These are phyloP conservation scores for Paracorniculantispora psalliotae DNA, from an alignment of 2,329 filamentous ascomycete genomes.

Conservation along the genomic window DNA sequence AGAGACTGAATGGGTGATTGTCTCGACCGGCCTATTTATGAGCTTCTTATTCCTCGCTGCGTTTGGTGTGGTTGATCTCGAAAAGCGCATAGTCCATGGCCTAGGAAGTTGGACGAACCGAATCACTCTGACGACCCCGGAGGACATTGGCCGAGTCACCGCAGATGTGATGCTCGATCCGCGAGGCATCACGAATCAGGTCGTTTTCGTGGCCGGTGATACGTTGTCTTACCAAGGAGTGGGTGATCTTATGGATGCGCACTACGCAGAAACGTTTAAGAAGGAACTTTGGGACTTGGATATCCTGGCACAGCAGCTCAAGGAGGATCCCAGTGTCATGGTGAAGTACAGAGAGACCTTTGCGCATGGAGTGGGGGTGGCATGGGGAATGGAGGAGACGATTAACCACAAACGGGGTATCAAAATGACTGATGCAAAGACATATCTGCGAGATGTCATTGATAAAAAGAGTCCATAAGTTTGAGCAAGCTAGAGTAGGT, in stretches of 20 bases:
- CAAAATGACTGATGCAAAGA: constrained; percentile 36
- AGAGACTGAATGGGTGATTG: constrained; percentile 53
- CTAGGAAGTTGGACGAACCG: constrained; percentile 57
- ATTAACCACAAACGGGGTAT: constrained; percentile 49
- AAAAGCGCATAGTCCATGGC: constrained; percentile 39
- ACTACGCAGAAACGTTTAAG: constrained; percentile 36
- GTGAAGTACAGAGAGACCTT: constrained; percentile 60
- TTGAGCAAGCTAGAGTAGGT: too few species aligned
- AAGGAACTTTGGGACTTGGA: constrained; percentile 46
- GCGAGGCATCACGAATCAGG: constrained; percentile 28
- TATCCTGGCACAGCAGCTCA: constrained; percentile 40
- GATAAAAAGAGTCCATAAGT: background rate
- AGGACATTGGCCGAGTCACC: constrained; percentile 58
- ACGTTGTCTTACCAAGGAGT: constrained; percentile 53
- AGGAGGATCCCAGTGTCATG: constrained; percentile 43
- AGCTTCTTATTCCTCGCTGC: constrained; percentile 60
- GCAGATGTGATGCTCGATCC: constrained; percentile 50
- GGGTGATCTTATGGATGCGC: constrained; percentile 46
- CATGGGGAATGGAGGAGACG: constrained; percentile 51
- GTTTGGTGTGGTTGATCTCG: constrained; percentile 58
- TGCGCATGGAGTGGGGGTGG: constrained; percentile 51
- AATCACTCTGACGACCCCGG: constrained; percentile 58
- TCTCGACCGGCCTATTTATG: constrained; percentile 67
- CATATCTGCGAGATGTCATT: constrained; percentile 26
- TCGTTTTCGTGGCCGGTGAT: constrained; percentile 58